Base-by-base conservation (phyloP, 345 rosid genomes). In the Barbarea vulgaris region DNA sequence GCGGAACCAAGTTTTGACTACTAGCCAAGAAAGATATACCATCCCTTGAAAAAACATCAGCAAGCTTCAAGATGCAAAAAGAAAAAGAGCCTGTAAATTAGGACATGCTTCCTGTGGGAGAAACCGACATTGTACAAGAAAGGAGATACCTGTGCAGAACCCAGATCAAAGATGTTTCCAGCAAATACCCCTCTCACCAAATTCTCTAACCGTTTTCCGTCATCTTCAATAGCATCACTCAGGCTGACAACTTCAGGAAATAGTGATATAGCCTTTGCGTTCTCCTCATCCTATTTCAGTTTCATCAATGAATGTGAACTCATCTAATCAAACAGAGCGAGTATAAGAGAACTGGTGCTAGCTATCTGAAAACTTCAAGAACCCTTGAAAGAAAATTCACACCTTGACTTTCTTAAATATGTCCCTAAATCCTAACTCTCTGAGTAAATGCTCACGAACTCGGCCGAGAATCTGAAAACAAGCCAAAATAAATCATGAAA, bases 351-450 rank as follows among this genome's bases (percentile, higher is more conserved):
- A 9, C 2, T 36, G 28, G 44, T 25, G 60, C 58, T 55, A 28
- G 36, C 53, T 54, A 41, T 54, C 55, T 37, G 7, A 8, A 64
- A 58, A 47, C 42, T 42, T 47, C 18, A 34, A 19, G 50, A 33
- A 18, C 22, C 31, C n/a, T 50, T 31, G 33, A 14, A 30, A 57
- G 12, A 6, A 24, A 72, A 62, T 37, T 79, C 72, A 52, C 24
- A 89, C 99, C 96, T 96, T 96, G 34, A 96, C 95, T 87, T 84
- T 91, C 84, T 96, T 96, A 88, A 93, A 96, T 77, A 93, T 93
- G 83, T 96, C 99, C 70, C 71, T 80, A 68, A 91, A 96, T 64
- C 99, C 99, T 75, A 96, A 75, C 80, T 96, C 99, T 73, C 98
- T 85, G 48, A 96, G 96, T 53, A 96, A 12, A 70, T 85, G 91